Evolutionary conservation across 2,329 filamentous ascomycete species (phyloP), one percentile per base, ranked within the genome.

Genomic region (Davidsoniella virescens): DNA sequence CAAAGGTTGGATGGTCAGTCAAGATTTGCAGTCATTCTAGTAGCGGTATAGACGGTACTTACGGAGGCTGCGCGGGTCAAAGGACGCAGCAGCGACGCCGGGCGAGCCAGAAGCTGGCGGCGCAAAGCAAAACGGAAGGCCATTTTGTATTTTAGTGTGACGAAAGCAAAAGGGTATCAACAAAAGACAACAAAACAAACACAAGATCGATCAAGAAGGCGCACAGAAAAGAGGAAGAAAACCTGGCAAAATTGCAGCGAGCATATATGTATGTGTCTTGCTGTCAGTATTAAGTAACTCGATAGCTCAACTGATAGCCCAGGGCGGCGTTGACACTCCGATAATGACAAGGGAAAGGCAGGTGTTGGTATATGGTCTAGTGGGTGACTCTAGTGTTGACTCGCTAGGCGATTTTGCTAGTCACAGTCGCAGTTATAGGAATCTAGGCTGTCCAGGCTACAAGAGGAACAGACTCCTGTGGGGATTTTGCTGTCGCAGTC

Each of bases 41-140:
- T 23, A 44, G 4, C 8, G 9, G 25, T 25, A 10, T 47, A 9
- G 5, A 38, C 4, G 14, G 14, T 10, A 63, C 56, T 58, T 41
- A 64, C 61, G 20, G 62, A 58, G 8, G 63, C 60, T n/a, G 65
- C 59, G 40, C 61, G 63, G 26, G 64, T 63, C 49, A 63, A 57
- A 25, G 56, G 53, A 47, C 61, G 62, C 50, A 58, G 55, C 51
- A 59, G 56, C 54, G 62, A 56, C 10, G 59, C 61, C 46, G 61
- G 53, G 51, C 56, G 42, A 50, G 54, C 50, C 53, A 60, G 59
- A 59, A 65, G 59, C 60, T 64, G 65, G 54, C 65, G 61, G 57
- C 64, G 62, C 41, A 68, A 56, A 26, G 65, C 59, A 36, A 63
- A 54, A 55, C 64, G 65, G 55, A 67, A 57, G 55, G 67, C 65